Percentiles rank a stretch among this genome's conserved stretches.
Conservation (phyloP, 2,329 filamentous ascomycete genomes). For the Aspergillus ustus region DNA sequence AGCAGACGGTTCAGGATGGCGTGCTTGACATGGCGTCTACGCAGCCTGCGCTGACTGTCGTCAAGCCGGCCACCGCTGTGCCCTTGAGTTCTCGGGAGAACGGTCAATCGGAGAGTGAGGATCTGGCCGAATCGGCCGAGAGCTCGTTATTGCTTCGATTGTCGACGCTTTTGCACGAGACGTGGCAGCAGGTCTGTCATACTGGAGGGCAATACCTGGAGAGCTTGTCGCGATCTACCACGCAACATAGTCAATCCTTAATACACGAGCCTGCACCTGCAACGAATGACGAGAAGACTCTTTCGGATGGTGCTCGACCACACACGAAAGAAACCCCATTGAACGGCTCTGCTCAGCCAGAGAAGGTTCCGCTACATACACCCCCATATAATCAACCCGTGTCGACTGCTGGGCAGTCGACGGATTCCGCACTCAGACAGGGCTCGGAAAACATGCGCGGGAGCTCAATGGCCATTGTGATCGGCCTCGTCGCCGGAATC, state of each 20-base stretch:
- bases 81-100: conserved; percentile 7
- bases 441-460: conserved; percentile 36
- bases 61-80: conserved; percentile 21
- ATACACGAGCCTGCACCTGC: conserved; percentile 7
- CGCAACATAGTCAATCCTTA: neutral
- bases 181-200: conserved; percentile 42
- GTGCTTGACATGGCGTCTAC: conserved; percentile 14
- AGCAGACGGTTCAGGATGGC: conserved; percentile 27
- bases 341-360: neutral
- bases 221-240: conserved; percentile 4
- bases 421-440: conserved; percentile 29
- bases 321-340: neutral
- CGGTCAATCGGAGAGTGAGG: neutral
- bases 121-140: neutral
- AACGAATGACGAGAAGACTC: neutral
- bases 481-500: conserved; percentile 41
- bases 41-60: conserved; percentile 15
- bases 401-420: conserved; percentile 27
- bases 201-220: conserved; percentile 22
- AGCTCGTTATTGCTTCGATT: conserved; percentile 13
- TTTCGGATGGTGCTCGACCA: neutral
- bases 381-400: conserved; percentile 15
- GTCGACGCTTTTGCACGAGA: conserved; percentile 19
- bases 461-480: conserved; percentile 45
- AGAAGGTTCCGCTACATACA: conserved; percentile 3